Evolutionary conservation across 306 rosid genomes (phyloP), one percentile per base, ranked within the genome.

Genomic region (Mimosa pudica): DNA sequence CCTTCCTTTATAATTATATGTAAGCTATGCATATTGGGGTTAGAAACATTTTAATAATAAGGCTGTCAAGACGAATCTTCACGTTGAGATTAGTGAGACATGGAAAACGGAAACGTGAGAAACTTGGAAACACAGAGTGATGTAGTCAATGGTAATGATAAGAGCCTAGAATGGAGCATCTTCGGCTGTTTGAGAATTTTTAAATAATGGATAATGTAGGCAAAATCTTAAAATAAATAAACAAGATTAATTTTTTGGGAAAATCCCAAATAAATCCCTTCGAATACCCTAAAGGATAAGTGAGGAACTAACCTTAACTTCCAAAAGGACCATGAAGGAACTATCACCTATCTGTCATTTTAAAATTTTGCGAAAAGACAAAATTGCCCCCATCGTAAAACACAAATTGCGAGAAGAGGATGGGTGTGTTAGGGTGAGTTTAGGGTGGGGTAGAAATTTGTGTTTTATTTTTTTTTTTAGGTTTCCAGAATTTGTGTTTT

Each of bases 31-130:
- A 83, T 74, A 60, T 83, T 80, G 85, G 83, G 74, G 48, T 63
- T 77, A 62, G 67, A 41, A 74, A 46, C 85, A 78, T 77, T 69
- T 77, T 38, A 38, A 38, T 38, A 0, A 55, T 83, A 80, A 55
- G 24, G 5, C 57, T 77, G 79, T 83, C 76, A 86, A 75, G 74
- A 44, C 45, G 86, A 88, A 87, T 88, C 92, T 74, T 80, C 48
- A 35, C 46, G 17, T 83, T 65, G 84, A 86, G 84, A 75, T 85
- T 47, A 75, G 45, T 60, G 85, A 82, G 36, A 6, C 36, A 49
- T 52, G 47, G 70, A 42, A 67, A 41, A 38, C 46, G 42, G 62
- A 57, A 51, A 10, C 70, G 75, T 46, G 64, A 36, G 73, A 77
- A 46, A 32, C 66, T 45, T 75, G 52, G 77, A 45, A 74, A 32